Conservation (phyloP, 495 filamentous ascomycete species). For the Hyaloscypha variabilis region DNA sequence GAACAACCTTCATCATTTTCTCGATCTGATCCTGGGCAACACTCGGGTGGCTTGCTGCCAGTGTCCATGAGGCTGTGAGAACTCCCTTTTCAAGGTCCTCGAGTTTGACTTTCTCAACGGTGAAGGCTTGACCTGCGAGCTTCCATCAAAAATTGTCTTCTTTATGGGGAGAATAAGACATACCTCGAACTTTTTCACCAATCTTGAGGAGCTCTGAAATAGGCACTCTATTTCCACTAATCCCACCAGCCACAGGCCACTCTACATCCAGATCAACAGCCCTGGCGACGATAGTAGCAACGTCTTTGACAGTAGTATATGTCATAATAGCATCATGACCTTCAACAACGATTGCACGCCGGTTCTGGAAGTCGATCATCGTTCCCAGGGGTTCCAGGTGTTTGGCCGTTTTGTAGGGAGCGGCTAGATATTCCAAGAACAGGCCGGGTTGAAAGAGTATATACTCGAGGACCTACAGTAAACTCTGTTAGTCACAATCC, state of each 20-base stretch:
- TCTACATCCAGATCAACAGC: constrained; percentile 55
- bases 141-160: constrained; percentile 8
- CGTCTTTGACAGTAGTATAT: constrained; percentile 48
- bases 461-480: constrained; percentile 56
- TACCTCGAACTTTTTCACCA: constrained; percentile 54
- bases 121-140: constrained; percentile 41
- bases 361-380: constrained; percentile 49
- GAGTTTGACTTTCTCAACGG: constrained; percentile 44
- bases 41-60: constrained; percentile 43
- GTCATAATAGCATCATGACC: constrained; percentile 46
- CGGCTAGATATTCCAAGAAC: constrained; percentile 56
- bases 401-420: constrained; percentile 50
- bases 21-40: constrained; percentile 44
- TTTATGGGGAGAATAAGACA: constrained; percentile 13
- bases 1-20: constrained; percentile 30
- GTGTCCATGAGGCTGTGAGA: constrained; percentile 48
- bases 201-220: constrained; percentile 46
- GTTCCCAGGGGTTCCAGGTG: constrained; percentile 46
- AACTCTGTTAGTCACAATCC: constrained; percentile 9
- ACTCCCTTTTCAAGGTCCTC: constrained; percentile 48
- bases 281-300: constrained; percentile 46
- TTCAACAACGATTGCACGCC: constrained; percentile 51
- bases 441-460: constrained; percentile 58
- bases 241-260: constrained; percentile 59
- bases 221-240: constrained; percentile 47